Conservation (phyloP, 495 filamentous ascomycete genomes). For the Hypoxylon cercidicola region DNA sequence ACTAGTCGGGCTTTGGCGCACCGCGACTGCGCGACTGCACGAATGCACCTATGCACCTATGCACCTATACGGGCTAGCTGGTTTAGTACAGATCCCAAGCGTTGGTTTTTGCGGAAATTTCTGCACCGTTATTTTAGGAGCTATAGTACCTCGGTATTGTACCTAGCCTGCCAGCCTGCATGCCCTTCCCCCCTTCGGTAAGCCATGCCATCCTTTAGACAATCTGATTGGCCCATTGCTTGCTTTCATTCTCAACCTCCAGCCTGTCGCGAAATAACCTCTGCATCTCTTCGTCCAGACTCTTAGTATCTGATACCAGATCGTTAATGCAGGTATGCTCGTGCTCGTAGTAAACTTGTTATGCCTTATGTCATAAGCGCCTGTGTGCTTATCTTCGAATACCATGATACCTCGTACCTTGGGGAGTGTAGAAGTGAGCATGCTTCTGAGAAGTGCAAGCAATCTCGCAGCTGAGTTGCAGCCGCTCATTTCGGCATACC, state of each 20-base stretch:
- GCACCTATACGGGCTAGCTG: conserved; percentile 10
- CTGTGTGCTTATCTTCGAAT: neutral
- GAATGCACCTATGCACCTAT: too few relatives aligned
- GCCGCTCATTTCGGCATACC: conserved; percentile 11
- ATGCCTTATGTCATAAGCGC: conserved; percentile 3
- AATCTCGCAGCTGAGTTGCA: conserved; percentile 9
- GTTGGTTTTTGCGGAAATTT: conserved; percentile 38
- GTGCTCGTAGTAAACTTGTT: too few relatives aligned
- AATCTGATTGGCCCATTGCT: conserved; percentile 20
- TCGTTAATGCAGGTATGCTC: neutral
- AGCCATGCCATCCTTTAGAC: conserved; percentile 23
- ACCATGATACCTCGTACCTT: too few relatives aligned
- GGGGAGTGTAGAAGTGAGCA: too few relatives aligned
- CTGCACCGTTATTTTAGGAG: conserved; percentile 46
- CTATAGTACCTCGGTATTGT: neutral
- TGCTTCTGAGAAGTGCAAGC: conserved; percentile 15
- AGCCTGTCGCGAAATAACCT: conserved; percentile 24
- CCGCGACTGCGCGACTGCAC: too few relatives aligned
- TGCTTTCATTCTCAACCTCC: conserved; percentile 29
- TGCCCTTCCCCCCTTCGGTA: conserved; percentile 43
- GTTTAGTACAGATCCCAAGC: neutral
- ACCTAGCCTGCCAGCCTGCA: conserved; percentile 17
- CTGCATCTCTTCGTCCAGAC: conserved; percentile 14
- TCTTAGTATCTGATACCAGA: conserved; percentile 27
- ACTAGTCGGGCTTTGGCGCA: neutral